Conservation (phyloP, 2,329 filamentous ascomycete genomes). For the Microascus cirrosus region DNA sequence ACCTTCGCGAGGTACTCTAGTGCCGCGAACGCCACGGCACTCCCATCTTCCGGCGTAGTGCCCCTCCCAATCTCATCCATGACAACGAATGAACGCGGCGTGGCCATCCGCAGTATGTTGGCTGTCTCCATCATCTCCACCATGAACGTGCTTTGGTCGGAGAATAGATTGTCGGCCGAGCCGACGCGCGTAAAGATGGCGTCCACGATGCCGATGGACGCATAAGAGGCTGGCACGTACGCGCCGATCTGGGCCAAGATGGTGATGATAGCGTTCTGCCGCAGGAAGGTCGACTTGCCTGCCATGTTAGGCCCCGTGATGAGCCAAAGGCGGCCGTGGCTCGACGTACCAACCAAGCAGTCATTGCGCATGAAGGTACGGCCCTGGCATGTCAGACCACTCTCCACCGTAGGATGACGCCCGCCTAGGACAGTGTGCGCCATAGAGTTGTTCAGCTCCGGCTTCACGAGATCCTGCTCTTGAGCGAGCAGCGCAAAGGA, state of each 20-base stretch:
- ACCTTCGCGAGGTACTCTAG: slow-evolving; percentile 71
- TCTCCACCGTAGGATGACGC: slow-evolving; percentile 85
- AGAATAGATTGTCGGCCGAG: slow-evolving; percentile 89
- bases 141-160: slow-evolving; percentile 97
- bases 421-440: slow-evolving; percentile 73
- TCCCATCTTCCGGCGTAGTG: slow-evolving; percentile 85
- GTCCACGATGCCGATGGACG: slow-evolving; percentile 84
- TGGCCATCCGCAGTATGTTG: slow-evolving; percentile 76
- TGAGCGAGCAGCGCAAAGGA: slow-evolving; percentile 72
- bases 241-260: slow-evolving; percentile 88
- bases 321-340: slow-evolving; percentile 52
- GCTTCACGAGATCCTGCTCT: slow-evolving; percentile 64
- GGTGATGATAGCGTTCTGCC: slow-evolving; percentile 89
- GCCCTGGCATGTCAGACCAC: slow-evolving; percentile 67
- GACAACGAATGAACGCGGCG: slow-evolving; percentile 77
- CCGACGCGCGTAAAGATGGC: slow-evolving; percentile 90
- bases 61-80: slow-evolving; percentile 98
- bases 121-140: slow-evolving; percentile 98
- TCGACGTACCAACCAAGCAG: slow-evolving; percentile 63
- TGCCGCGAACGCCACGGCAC: slow-evolving; percentile 81
- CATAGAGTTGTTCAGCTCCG: slow-evolving; percentile 53
- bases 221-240: slow-evolving; percentile 82
- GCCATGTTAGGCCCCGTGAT: slow-evolving; percentile 94
- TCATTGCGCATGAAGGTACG: slow-evolving; percentile 78
- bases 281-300: slow-evolving; percentile 90